Base-by-base conservation (phyloP, 441 rosid genomes). In the Omphalea diandra region DNA sequence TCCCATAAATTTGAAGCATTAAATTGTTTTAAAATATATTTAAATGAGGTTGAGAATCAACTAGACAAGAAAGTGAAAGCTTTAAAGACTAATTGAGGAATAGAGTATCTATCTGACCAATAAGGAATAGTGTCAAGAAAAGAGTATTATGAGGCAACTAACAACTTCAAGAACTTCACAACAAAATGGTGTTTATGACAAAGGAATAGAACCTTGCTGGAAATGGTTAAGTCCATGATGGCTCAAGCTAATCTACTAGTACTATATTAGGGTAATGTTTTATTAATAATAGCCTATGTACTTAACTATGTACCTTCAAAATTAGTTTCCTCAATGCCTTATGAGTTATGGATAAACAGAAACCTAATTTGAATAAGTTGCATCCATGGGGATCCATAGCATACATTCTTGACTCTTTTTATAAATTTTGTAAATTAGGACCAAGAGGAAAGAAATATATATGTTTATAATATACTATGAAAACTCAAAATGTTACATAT, bases 1-100 rank as follows among this genome's bases (percentile, higher is more conserved):
- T 17, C 32, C 8, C 64, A 70, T 18, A 76, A 66, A 40, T 70
- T 3, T 26, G 20, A 70, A 70, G 63, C 57, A 46, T 38, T 60
- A 10, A 52, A 44, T 18, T 65, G 22, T 17, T 71, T 67, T 27
- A 67, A 12, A 50, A 2, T 0, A 6, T 47, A 35, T 36, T 3
- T 38, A 7, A 38, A 38, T 66, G 11, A 43, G 17, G 38, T 66
- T 15, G n/a, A 67, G 5, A 36, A 73, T 72, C 20, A 64, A 41
- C 27, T 52, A 54, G 46, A 20, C 0, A 40, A 10, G 18, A 53
- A 18, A n/a, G n/a, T n/a, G n/a, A n/a, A n/a, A n/a, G n/a, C n/a
- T n/a, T n/a, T n/a, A n/a, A n/a, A n/a, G n/a, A 17, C 11, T 63
- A 3, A 44, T 44, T 0, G 20, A 44, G 50, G n/a, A 7, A 65